Base-by-base conservation (phyloP, 257 asterid species). In the Thymus mandschuricus region DNA sequence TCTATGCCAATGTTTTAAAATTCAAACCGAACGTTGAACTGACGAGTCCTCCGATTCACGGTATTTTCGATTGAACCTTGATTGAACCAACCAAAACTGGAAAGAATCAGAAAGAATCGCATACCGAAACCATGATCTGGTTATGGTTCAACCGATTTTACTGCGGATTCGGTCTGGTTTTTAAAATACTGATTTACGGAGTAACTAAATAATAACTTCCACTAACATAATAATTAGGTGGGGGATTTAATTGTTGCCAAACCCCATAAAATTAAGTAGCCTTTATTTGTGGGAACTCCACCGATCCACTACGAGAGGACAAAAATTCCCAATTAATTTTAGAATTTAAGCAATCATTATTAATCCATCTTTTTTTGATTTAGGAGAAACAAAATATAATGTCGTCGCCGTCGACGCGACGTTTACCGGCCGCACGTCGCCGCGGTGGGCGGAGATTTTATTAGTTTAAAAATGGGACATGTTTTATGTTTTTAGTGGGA, bases 261-360 rank as follows among this genome's bases (percentile, higher is more conserved):
- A 44, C 65, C 56, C 75, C 75, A 61, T 21, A 62, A 75, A 60
- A 60, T 49, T 51, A 40, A n/a, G 9, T 29, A 43, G 6, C 30
- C 15, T 49, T 48, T 40, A 4, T 29, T 67, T 31, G 69, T 76
- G 80, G 72, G 72, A 27, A 55, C 40, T 69, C 80, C 76, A 69
- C 72, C 50, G 21, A 29, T 54, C 68, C 80, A 76, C 74, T 45
- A 63, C 56, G 72, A 30, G 64, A 51, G 80, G 80, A 28, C 56
- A 21, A 10, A 8, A 49, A 7, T 21, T 6, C 48, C 40, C 35
- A 8, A 8, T 44, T 13, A 30, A 30, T 0, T 12, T 3, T 11
- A 69, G 27, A 66, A 46, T 12, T 9, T 7, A 52, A 38, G 15
- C 15, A 60, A 72, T 72, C 40, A 64, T 72, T 54, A 43, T 7